Evolutionary conservation across 169 alveolate genomes (phyloP).

Genomic region (Neospora caninum): DNA sequence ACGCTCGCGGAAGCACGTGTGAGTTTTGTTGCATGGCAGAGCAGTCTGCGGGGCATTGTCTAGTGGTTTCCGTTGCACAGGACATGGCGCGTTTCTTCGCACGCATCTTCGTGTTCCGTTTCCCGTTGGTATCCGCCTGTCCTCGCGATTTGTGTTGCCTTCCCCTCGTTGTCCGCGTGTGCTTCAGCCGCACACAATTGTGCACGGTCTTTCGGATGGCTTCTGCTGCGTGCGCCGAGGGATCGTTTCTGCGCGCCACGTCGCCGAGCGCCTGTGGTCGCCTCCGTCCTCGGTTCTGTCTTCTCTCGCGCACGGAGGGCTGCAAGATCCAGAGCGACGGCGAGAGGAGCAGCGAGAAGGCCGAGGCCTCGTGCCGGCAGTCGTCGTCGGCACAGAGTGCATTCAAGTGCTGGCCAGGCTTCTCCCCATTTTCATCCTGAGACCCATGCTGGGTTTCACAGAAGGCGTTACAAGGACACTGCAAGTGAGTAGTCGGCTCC

Average conservation of each 20-base stretch:
- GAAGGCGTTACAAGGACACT: constrained; percentile 17
- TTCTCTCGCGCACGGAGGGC: neutral
- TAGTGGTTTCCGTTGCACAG: too few species aligned
- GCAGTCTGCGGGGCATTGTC: too few species aligned
- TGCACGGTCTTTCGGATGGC: neutral
- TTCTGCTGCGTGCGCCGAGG: constrained; percentile 34
- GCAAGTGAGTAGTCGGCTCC: constrained; percentile 4
- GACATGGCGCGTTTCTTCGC: too few species aligned
- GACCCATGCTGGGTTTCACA: constrained; percentile 34
- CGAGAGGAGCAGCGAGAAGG: neutral
- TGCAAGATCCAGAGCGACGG: neutral
- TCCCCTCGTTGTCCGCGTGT: neutral
- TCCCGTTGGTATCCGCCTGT: too few species aligned
- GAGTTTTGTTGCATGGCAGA: too few species aligned
- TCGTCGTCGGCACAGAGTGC: neutral
- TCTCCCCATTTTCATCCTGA: constrained; percentile 21
- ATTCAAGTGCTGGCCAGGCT: neutral
- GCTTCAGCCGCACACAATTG: neutral
- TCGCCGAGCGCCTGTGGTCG: neutral
- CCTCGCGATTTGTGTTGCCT: neutral
- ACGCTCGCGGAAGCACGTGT: too few species aligned
- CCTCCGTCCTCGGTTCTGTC: neutral
- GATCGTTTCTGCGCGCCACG: neutral
- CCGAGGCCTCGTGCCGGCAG: neutral
- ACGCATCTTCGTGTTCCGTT: too few species aligned